Evolutionary conservation across 768 basidiomycete species (phyloP).

Genomic region (Dacryopinax primogenitus): DNA sequence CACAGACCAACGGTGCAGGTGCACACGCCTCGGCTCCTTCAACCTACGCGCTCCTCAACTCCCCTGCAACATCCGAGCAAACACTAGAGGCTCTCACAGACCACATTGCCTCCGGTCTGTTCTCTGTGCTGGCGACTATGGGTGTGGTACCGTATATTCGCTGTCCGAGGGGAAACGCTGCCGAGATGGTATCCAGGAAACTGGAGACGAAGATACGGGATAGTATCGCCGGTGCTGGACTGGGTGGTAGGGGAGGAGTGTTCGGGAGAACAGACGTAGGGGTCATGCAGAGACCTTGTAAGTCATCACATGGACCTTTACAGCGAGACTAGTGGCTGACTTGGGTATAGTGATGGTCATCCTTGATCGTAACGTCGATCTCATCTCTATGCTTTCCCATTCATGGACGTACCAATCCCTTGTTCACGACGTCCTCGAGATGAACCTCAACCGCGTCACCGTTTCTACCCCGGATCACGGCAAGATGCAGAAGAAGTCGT

Average conservation of each 20-base stretch:
- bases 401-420: slow-evolving; percentile 99
- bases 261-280: slow-evolving; percentile 76
- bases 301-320: slow-evolving; percentile 23
- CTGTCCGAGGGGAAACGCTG: slow-evolving; percentile 88
- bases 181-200: slow-evolving; percentile 98
- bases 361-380: slow-evolving; percentile 86
- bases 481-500: slow-evolving; percentile 55
- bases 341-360: slow-evolving; percentile 64
- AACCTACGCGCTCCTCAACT: slow-evolving; percentile 80
- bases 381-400: slow-evolving; percentile 85
- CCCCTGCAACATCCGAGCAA: slow-evolving; percentile 76
- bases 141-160: slow-evolving; percentile 88
- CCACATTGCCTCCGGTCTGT: slow-evolving; percentile 75
- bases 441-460: slow-evolving; percentile 89
- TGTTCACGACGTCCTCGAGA: slow-evolving; percentile 92
- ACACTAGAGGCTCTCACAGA: slow-evolving; percentile 91
- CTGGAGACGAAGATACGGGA: slow-evolving; percentile 87
- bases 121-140: slow-evolving; percentile 79
- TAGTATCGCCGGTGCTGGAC: slow-evolving; percentile 39
- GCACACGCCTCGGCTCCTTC: slow-evolving; percentile 29
- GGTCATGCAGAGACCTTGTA: slow-evolving; percentile 77
- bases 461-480: slow-evolving; percentile 45
- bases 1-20: slow-evolving; percentile 26
- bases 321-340: not conserved
- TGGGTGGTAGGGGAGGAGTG: slow-evolving; percentile 36